Evolutionary conservation across 2,329 filamentous ascomycete species (phyloP), one percentile per base, ranked within the genome.

Genomic region (Epichloe sp.): DNA sequence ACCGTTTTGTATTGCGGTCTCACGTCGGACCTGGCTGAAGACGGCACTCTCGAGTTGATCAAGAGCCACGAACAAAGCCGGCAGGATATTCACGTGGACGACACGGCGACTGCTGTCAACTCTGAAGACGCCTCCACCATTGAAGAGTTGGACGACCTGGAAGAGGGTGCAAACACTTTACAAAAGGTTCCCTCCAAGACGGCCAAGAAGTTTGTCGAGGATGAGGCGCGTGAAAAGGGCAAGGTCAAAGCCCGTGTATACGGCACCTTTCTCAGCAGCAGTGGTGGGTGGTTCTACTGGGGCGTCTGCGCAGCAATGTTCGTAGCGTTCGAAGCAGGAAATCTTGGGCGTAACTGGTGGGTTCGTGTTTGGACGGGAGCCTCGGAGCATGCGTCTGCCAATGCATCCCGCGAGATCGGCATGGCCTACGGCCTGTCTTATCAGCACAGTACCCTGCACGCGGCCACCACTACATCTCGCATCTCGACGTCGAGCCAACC

Each of bases 161-260:
- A 65, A n/a, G 69, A 65, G n/a, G 57, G 56, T 12, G 49, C 49
- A 12, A 63, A 68, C 19, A 64, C 68, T 2, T 63, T 79, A 40
- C 71, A 72, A 47, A 79, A 78, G 58, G 63, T 75, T 0, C 60
- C 71, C 2, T 75, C 75, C 3, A 77, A 77, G 60, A 65, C 67
- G 5, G 75, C 80, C 0, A 81, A 80, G 56, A 85, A 88, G 63
- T 91, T 90, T 56, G 78, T 86, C 26, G 82, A 88, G 60, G 85
- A 88, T 3, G 87, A 93, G 63, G 71, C 70, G n/a, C 77, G 82
- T 52, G 84, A 88, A 61, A 76, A 77, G 49, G 87, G 87, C 1
- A 76, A 81, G 5, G 80, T 91, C 35, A 83, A 83, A 57, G 71
- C 72, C 21, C 71, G 72, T 6, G 75, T 90, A n/a, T 91, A 90